phyloP scores from a whole-genome alignment of 371 early-diverging fungal genomes.

The Rhizopus arrhizus region DNA sequence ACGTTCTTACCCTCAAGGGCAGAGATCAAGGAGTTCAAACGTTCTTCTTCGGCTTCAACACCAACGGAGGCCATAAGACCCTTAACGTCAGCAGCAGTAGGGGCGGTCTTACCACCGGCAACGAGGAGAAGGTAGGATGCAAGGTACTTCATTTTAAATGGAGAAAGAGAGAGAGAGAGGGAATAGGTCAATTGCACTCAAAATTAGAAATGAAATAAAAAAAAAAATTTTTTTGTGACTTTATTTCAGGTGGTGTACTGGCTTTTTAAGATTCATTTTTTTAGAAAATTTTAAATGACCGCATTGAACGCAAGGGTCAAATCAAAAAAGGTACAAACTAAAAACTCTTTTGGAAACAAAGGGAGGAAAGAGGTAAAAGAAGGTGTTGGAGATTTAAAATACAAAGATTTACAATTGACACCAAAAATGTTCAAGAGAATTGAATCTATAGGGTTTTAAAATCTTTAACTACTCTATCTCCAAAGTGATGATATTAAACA shows the following conservation, averaged over 20 bases:
- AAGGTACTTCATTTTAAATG: conserved; percentile 85
- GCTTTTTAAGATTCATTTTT: no score
- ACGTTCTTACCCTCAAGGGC: conserved; percentile 90
- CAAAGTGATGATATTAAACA: no score
- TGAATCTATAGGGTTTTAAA: no score
- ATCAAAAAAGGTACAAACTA: no score
- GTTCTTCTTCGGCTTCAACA: conserved; percentile 85
- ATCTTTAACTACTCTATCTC: no score
- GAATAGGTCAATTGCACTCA: background rate
- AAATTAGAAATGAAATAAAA: conserved; percentile 1
- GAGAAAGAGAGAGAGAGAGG: conserved; percentile 46
- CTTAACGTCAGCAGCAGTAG: conserved; percentile 81
- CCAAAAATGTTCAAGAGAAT: no score
- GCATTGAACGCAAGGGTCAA: no score
- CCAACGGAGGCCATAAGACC: conserved; percentile 90
- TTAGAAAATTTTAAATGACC: no score
- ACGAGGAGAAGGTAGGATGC: conserved; percentile 95
- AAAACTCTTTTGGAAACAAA: no score
- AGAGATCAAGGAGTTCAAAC: conserved; percentile 75
- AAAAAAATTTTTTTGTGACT: conserved; percentile 18
- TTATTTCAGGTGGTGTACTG: background rate
- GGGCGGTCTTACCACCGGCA: conserved; percentile 86
- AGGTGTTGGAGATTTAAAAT: no score
- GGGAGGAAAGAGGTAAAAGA: no score
- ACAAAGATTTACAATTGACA: no score